Base-by-base conservation (phyloP, 2,329 filamentous ascomycete species). In the Paecilomyces sp. region DNA sequence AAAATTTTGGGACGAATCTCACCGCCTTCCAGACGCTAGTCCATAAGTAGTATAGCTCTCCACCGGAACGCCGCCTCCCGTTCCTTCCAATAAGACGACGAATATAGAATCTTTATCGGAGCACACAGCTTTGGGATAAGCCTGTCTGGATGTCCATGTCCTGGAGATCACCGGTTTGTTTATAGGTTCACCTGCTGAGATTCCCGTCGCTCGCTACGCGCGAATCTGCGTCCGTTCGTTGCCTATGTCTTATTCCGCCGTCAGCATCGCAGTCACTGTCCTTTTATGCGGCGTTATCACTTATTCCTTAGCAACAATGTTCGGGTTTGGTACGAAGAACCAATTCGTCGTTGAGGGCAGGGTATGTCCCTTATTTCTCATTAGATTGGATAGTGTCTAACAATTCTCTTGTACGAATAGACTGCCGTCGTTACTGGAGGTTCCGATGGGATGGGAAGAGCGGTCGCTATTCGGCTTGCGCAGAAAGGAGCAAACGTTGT, bases 361-460 rank as follows among this genome's bases (percentile, higher is more conserved):
- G 81, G 92, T 94, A 77, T 67, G 79, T 66, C 30, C 18, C 9
- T 18, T 7, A 58, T 18, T 11, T 30, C 12, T 4, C 34, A 3
- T 25, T 28, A 28, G 25, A 6, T 22, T 22, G 25, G 25, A 28
- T 3, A 28, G 3, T 28, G 25, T 8, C 62, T 70, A 50, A 70
- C 57, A 55, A 6, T 56, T 58, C 41, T 59, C 8, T n/a, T 47
- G 3, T 47, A 1, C 7, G n/a, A 22, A 9, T 66, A 96, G 92
- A 96, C 92, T 1, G 82, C 95, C 57, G 80, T 97, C 58, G 80
- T 99, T 57, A 99, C 94, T 0, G 94, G 94, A 54, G 92, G 88
- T 33, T 97, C 94, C 0, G 90, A 97, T 71, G 94, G 94, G 60
- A 91, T 97, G 88, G 94, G 94, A 61, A 86, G 87, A 66, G 85